A percentile compares a stretch with the other conserved stretches of the same genome.
phyloP scores from a whole-genome alignment of 2,329 filamentous ascomycete species.

The Diplodia mutila region DNA sequence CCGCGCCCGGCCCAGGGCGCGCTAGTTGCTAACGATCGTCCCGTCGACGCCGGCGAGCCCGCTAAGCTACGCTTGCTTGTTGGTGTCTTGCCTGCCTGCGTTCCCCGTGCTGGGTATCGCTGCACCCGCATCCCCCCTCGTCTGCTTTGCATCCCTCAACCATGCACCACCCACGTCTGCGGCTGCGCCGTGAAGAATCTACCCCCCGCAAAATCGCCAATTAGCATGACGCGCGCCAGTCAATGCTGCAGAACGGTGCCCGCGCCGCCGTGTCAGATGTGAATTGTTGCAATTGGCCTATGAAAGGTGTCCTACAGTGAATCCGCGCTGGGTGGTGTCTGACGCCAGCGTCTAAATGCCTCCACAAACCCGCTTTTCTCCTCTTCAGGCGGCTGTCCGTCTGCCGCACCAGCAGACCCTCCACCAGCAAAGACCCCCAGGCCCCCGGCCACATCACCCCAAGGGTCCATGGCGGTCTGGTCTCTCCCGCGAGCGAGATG shows the following conservation, averaged over 20 bases:
- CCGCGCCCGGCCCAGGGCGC: conserved; percentile 9
- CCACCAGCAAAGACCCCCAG: background rate
- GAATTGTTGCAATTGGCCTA: background rate
- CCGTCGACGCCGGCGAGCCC: conserved; percentile 17
- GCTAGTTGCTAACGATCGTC: conserved; percentile 18
- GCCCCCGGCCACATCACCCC: conserved; percentile 12
- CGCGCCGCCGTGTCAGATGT: background rate
- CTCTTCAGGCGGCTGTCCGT: conserved; percentile 1
- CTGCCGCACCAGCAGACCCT: conserved; percentile 13
- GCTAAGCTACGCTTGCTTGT: conserved; percentile 4
- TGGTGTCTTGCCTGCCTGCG: conserved; percentile 2
- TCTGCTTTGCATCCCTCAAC: background rate
- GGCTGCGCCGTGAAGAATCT: conserved; percentile 8
- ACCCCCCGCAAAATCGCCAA: no score
- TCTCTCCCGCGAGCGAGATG: background rate
- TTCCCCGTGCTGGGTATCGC: conserved; percentile 22
- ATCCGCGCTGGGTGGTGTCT: background rate
- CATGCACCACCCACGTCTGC: conserved; percentile 19
- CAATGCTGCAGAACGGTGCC: background rate
- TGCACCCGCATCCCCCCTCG: background rate
- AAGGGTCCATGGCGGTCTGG: background rate
- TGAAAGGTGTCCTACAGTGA: background rate
- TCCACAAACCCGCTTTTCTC: conserved; percentile 21
- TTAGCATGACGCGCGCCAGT: background rate
- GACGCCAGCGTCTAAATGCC: conserved; percentile 24